A percentile compares a stretch with the other conserved stretches of the same genome.
Evolutionary conservation across 768 basidiomycete genomes (phyloP).

Genomic region (Boletus barrowsii): DNA sequence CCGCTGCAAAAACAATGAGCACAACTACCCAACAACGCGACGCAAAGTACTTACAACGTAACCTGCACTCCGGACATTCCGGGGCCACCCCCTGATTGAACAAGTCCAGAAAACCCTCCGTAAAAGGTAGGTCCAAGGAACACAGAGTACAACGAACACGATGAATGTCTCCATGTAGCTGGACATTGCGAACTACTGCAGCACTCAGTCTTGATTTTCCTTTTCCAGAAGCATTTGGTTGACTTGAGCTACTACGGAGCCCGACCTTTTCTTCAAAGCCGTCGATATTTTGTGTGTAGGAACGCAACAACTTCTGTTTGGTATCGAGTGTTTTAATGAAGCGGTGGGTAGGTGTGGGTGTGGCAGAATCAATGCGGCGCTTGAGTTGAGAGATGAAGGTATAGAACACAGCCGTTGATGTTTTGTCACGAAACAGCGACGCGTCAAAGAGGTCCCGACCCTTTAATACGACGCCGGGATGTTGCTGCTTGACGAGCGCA

Average conservation of each 20-base stretch:
- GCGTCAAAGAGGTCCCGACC: constrained; percentile 96
- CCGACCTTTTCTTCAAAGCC: constrained; percentile 85
- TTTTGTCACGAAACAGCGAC: constrained; percentile 81
- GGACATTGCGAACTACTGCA: constrained; percentile 82
- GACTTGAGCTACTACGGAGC: constrained; percentile 62
- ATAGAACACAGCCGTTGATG: constrained; percentile 87
- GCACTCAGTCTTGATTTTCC: constrained; percentile 66
- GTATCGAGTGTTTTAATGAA: constrained; percentile 84
- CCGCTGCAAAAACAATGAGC: constrained; percentile 44
- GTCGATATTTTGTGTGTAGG: constrained; percentile 98
- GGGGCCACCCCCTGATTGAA: constrained; percentile 75
- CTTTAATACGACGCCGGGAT: constrained; percentile 80
- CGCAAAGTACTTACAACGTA: constrained; percentile 61
- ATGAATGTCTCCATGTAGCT: constrained; percentile 92
- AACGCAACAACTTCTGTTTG: constrained; percentile 81
- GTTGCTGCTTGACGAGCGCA: constrained; percentile 81
- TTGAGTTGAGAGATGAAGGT: constrained; percentile 93
- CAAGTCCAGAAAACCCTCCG: constrained; percentile 52
- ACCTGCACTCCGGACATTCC: constrained; percentile 81
- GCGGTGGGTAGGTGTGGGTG: constrained; percentile 81
- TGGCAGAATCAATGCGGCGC: constrained; percentile 71
- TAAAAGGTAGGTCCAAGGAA: constrained; percentile 73
- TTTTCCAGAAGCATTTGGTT: constrained; percentile 50
- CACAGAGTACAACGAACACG: constrained; percentile 87
- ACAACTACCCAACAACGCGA: neutral